phyloP scores from a whole-genome alignment of 495 filamentous ascomycete genomes.

The Bombardia bombarda region DNA sequence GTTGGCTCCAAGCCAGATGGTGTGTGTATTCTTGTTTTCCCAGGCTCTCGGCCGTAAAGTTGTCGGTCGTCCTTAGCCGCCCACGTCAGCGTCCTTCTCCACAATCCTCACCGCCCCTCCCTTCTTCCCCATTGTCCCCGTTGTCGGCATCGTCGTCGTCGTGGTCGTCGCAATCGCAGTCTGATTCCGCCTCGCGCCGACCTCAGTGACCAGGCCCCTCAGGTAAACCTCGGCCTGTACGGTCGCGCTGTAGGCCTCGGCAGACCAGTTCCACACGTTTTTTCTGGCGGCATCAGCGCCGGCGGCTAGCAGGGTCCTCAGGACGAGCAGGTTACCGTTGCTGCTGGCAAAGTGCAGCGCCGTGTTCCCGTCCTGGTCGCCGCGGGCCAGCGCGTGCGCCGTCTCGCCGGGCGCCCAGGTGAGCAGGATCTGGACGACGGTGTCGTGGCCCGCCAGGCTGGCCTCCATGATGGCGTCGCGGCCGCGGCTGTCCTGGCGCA shows the following conservation, averaged over 20 bases:
- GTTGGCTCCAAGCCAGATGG: too few relatives aligned
- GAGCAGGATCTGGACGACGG: slow-evolving; percentile 51
- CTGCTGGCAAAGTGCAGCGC: slow-evolving; percentile 62
- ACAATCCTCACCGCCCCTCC: slow-evolving; percentile 26
- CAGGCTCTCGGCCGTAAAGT: too few relatives aligned
- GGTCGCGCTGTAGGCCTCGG: slow-evolving; percentile 63
- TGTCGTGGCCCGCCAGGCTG: slow-evolving; percentile 47
- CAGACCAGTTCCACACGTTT: slow-evolving; percentile 67
- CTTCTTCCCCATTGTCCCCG: too few relatives aligned
- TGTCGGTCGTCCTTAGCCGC: slow-evolving; percentile 5
- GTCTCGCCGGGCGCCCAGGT: slow-evolving; percentile 42
- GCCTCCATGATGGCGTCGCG: slow-evolving; percentile 52
- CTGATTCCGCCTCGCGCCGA: slow-evolving; percentile 30
- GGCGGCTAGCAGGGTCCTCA: slow-evolving; percentile 58
- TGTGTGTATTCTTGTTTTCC: too few relatives aligned
- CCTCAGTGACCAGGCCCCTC: slow-evolving; percentile 53
- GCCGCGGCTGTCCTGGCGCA: slow-evolving; percentile 47
- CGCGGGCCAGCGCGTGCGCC: slow-evolving; percentile 35
- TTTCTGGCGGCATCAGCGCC: slow-evolving; percentile 56
- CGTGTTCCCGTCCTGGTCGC: slow-evolving; percentile 65
- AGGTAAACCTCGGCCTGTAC: slow-evolving; percentile 72
- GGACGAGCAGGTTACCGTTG: slow-evolving; percentile 63
- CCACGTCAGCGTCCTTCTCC: slow-evolving; percentile 13
- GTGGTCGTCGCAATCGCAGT: slow-evolving; percentile 20
- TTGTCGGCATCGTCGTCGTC: too few relatives aligned